These are phyloP conservation scores for Casuarina glauca DNA, from an alignment of 306 rosid species.

Conservation along the genomic window DNA sequence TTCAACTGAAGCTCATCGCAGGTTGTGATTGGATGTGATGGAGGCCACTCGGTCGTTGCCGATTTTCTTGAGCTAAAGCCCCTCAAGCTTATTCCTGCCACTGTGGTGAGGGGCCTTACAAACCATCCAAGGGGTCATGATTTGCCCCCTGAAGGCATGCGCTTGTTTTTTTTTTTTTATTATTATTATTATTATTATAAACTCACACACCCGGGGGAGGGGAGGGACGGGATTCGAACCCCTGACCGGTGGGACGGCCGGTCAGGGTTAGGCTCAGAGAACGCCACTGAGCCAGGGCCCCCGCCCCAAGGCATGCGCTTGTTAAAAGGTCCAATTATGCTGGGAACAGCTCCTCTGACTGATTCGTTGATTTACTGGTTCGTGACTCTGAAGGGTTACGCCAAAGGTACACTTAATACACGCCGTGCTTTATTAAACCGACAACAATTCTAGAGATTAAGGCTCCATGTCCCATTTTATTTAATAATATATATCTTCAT, in stretches of 20 bases:
- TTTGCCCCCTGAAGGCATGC: slow-evolving; percentile 33
- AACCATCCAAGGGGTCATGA: slow-evolving; percentile 41
- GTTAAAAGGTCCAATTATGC: slow-evolving; percentile 19
- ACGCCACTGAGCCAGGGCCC: too few species aligned
- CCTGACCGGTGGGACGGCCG: too few species aligned
- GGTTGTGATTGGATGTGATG: slow-evolving; percentile 66
- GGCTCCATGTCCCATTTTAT: too few species aligned
- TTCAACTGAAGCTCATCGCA: background rate
- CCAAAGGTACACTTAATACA: background rate
- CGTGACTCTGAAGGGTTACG: background rate
- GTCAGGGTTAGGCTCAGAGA: too few species aligned
- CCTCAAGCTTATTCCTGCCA: slow-evolving; percentile 10
- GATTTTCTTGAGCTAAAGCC: slow-evolving; percentile 35
- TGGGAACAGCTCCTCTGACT: slow-evolving; percentile 42
- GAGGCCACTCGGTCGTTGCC: slow-evolving; percentile 44
- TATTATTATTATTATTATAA: too few species aligned
- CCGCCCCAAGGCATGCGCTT: slow-evolving; percentile 30
- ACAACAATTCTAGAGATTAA: too few species aligned
- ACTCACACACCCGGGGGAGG: too few species aligned
- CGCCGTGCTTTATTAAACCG: too few species aligned
- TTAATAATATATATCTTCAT: too few species aligned
- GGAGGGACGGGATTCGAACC: too few species aligned
- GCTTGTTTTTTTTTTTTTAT: too few species aligned
- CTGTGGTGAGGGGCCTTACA: slow-evolving; percentile 55
- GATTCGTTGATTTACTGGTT: slow-evolving; percentile 53